phyloP scores from a whole-genome alignment of 106 monocot genomes.

The Dendrobium huoshanense region DNA sequence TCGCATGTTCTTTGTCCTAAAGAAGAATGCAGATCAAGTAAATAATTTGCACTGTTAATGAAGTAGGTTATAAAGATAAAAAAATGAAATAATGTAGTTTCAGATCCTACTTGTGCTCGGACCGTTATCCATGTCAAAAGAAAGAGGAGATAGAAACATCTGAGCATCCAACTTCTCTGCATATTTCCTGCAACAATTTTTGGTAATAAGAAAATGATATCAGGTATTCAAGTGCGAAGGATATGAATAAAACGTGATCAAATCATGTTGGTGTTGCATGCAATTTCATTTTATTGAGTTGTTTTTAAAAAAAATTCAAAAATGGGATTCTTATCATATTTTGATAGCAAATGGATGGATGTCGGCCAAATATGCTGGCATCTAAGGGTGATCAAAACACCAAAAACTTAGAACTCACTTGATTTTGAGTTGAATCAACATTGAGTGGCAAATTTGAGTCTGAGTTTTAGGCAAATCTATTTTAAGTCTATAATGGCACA shows the following conservation, averaged over 20 bases:
- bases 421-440: too few species aligned
- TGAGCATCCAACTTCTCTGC: conserved; percentile 9
- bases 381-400: too few species aligned
- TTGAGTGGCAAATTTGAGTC: too few species aligned
- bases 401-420: too few species aligned
- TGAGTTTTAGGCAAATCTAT: too few species aligned
- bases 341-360: background rate
- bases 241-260: background rate
- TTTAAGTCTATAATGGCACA: too few species aligned
- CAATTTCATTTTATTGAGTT: background rate
- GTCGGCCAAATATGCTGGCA: too few species aligned
- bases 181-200: conserved; percentile 1
- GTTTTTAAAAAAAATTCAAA: too few species aligned
- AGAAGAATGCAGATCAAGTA: background rate
- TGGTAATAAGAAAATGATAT: background rate
- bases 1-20: background rate
- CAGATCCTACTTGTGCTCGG: background rate
- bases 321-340: background rate
- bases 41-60: background rate
- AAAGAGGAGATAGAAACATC: background rate
- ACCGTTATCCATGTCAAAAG: conserved; percentile 2
- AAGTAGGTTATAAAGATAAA: background rate
- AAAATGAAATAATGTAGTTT: background rate
- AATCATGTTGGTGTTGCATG: background rate
- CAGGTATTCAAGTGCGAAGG: background rate